phyloP scores from a whole-genome alignment of 2,329 filamentous ascomycete genomes.

The Parafenestella ontariensis region DNA sequence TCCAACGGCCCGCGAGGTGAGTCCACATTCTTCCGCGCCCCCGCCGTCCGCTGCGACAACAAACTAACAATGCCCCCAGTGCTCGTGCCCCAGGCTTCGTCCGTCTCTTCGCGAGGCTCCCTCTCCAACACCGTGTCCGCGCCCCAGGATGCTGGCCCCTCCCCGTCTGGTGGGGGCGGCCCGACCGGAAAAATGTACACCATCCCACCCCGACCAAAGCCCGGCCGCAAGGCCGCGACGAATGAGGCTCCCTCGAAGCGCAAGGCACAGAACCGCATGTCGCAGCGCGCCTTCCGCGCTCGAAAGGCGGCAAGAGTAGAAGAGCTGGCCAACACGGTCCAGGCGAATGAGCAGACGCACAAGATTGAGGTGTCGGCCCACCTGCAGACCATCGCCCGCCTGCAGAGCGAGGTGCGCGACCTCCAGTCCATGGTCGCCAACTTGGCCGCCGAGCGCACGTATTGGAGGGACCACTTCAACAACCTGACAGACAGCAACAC shows the following conservation, averaged over 20 bases:
- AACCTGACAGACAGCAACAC: constrained; percentile 4
- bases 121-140: constrained; percentile 39
- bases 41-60: neutral
- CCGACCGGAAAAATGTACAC: constrained; percentile 48
- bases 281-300: constrained; percentile 89
- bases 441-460: constrained; percentile 22
- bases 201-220: constrained; percentile 60
- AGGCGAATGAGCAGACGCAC: constrained; percentile 36
- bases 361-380: constrained; percentile 19
- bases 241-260: constrained; percentile 92
- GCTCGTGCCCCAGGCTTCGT: constrained; percentile 14
- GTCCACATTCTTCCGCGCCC: too few species aligned
- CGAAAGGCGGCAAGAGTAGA: constrained; percentile 83
- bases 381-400: constrained; percentile 16
- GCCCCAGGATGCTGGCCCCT: constrained; percentile 29
- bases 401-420: constrained; percentile 6
- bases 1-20: constrained; percentile 24
- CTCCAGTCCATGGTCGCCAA: too few species aligned
- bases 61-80: constrained; percentile 19
- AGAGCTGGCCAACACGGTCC: constrained; percentile 59
- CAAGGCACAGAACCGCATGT: constrained; percentile 92
- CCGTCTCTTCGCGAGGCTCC: constrained; percentile 11
- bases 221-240: constrained; percentile 90
- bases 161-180: constrained; percentile 45
- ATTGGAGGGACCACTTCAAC: constrained; percentile 18